Conservation (phyloP, 2,329 filamentous ascomycete genomes). For the Aspergillus aculeatus region DNA sequence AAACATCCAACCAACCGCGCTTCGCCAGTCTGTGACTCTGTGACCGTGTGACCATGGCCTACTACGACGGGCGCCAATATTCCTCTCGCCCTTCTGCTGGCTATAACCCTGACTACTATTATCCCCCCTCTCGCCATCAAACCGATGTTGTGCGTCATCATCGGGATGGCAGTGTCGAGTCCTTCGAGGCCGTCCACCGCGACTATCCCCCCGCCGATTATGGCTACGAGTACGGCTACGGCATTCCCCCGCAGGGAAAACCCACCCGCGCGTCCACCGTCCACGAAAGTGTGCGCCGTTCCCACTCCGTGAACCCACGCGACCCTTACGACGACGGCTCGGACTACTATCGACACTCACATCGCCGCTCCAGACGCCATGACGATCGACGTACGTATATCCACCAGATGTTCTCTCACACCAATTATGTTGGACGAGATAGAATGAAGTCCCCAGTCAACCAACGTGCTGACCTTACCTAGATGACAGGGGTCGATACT, state of each 20-base stretch:
- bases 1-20: not conserved
- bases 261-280: slow-evolving; percentile 28
- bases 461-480: slow-evolving; percentile 5
- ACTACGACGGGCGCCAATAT: slow-evolving; percentile 38
- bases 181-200: slow-evolving; percentile 76
- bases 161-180: slow-evolving; percentile 67
- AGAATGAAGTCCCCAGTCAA: not conserved
- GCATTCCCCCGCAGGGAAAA: slow-evolving; percentile 24
- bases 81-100: slow-evolving; percentile 23
- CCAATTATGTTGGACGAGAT: not conserved
- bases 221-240: slow-evolving; percentile 42
- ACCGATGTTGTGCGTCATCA: slow-evolving; percentile 23
- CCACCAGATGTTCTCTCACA: too few species aligned
- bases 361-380: slow-evolving; percentile 47
- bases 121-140: slow-evolving; percentile 21
- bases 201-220: slow-evolving; percentile 71
- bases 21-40: too few species aligned
- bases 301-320: slow-evolving; percentile 37
- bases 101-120: slow-evolving; percentile 32
- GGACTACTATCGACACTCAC: slow-evolving; percentile 33
- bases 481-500: slow-evolving; percentile 34
- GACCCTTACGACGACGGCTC: slow-evolving; percentile 35
- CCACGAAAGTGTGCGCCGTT: slow-evolving; percentile 37
- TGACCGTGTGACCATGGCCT: slow-evolving; percentile 33
- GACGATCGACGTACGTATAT: slow-evolving; percentile 42